phyloP scores from a whole-genome alignment of 2,329 filamentous ascomycete genomes.

The Trichoderma koningii region DNA sequence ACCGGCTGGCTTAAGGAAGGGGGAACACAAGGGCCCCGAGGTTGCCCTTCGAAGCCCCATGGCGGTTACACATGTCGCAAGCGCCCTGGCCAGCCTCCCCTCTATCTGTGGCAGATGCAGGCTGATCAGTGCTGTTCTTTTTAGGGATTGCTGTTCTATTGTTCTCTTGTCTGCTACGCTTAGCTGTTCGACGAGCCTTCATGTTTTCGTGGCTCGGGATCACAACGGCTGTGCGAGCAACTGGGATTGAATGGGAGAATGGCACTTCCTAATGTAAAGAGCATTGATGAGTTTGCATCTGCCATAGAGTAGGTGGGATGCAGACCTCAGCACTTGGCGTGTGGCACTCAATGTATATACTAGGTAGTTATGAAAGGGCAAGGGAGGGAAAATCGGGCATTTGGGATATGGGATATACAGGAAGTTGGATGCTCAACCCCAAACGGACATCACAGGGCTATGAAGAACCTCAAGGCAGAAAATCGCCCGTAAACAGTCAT shows the following conservation, averaged over 20 bases:
- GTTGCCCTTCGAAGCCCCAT: not conserved
- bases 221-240: not conserved
- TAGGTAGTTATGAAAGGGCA: not conserved
- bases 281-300: conserved; percentile 1
- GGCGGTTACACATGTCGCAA: not conserved
- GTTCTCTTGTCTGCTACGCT: not conserved
- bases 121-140: conserved; percentile 1
- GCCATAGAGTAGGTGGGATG: not conserved
- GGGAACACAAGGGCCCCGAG: not conserved
- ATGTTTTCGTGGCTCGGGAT: not conserved
- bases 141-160: not conserved
- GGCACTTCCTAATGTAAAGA: not conserved
- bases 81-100: not conserved
- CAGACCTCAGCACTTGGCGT: not conserved
- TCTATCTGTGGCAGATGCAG: conserved; percentile 13
- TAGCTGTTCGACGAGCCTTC: not conserved
- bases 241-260: not conserved
- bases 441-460: too few relatives aligned
- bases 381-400: not conserved
- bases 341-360: not conserved
- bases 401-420: not conserved
- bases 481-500: not conserved
- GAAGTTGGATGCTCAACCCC: too few relatives aligned
- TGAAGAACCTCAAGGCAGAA: not conserved
- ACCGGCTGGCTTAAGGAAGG: not conserved